Percentiles rank a stretch among this genome's conserved stretches.
phyloP scores from a whole-genome alignment of 176 grass and related monocot species.

The Pharus latifolius region DNA sequence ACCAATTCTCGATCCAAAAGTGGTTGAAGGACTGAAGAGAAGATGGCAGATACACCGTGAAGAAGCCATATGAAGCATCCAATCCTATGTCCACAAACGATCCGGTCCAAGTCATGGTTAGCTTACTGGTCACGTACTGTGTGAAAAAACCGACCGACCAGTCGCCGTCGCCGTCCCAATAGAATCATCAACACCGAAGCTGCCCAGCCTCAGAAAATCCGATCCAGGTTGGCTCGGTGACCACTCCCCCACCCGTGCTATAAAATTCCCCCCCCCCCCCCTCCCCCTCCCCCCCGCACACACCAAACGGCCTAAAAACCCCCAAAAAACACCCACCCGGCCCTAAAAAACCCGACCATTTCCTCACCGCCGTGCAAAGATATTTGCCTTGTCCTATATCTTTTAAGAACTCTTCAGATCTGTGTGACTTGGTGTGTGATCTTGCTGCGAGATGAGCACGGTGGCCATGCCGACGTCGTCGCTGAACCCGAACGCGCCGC shows the following conservation, averaged over 20 bases:
- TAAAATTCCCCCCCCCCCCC: background rate
- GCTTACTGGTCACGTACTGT: background rate
- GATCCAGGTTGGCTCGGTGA: background rate
- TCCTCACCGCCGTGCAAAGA: background rate
- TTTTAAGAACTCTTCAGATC: too few species aligned
- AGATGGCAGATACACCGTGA: too few species aligned
- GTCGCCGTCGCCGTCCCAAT: background rate
- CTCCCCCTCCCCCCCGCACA: background rate
- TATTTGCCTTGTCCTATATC: background rate
- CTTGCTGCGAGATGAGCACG: too few species aligned
- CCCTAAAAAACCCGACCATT: background rate
- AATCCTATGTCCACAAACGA: constrained; percentile 6
- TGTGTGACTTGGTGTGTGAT: too few species aligned
- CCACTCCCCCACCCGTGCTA: background rate
- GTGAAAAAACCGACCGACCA: background rate
- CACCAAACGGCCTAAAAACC: background rate
- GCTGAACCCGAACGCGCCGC: constrained; percentile 85
- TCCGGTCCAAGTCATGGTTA: background rate
- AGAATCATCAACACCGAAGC: background rate
- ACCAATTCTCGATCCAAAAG: too few species aligned
- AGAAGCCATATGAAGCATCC: too few species aligned
- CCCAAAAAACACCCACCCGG: background rate
- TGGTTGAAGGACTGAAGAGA: too few species aligned
- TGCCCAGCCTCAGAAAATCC: too few species aligned
- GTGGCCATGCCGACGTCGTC: constrained; percentile 39